Evolutionary conservation across 2,329 filamentous ascomycete species (phyloP).

Genomic region (Beauveria varroae): DNA sequence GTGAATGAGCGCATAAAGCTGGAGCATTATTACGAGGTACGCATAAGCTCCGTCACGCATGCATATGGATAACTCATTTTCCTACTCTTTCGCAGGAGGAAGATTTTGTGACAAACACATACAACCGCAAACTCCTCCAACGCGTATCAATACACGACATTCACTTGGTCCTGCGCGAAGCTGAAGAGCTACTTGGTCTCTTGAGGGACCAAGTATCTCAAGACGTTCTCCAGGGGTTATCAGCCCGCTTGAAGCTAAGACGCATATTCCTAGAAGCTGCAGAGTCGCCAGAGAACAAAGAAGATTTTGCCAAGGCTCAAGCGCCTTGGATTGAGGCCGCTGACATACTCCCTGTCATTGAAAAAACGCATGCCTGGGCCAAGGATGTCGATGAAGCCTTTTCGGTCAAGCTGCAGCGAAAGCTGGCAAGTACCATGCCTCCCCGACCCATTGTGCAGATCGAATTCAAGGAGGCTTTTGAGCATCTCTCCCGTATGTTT

Average conservation of each 20-base stretch:
- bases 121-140: slow-evolving; percentile 69
- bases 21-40: slow-evolving; percentile 87
- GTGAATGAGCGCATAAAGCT: slow-evolving; percentile 69
- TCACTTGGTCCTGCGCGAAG: slow-evolving; percentile 44
- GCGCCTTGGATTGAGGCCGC: slow-evolving; percentile 45
- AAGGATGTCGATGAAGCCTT: slow-evolving; percentile 69
- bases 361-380: slow-evolving; percentile 53
- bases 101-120: slow-evolving; percentile 91
- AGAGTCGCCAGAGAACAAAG: slow-evolving; percentile 39
- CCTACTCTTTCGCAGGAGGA: slow-evolving; percentile 58
- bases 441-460: slow-evolving; percentile 82
- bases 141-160: slow-evolving; percentile 52
- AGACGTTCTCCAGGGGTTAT: slow-evolving; percentile 48
- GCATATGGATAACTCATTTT: background rate
- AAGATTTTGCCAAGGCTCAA: slow-evolving; percentile 38
- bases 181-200: slow-evolving; percentile 42
- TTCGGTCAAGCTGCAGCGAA: slow-evolving; percentile 83
- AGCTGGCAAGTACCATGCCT: slow-evolving; percentile 86
- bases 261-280: slow-evolving; percentile 51
- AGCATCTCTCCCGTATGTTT: slow-evolving; percentile 62
- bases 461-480: slow-evolving; percentile 62
- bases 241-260: slow-evolving; percentile 59
- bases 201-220: slow-evolving; percentile 30
- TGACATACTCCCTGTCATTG: slow-evolving; percentile 45
- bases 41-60: slow-evolving; percentile 13